These are phyloP conservation scores for Hericium coralloides DNA, from an alignment of 768 basidiomycete species.

Conservation along the genomic window DNA sequence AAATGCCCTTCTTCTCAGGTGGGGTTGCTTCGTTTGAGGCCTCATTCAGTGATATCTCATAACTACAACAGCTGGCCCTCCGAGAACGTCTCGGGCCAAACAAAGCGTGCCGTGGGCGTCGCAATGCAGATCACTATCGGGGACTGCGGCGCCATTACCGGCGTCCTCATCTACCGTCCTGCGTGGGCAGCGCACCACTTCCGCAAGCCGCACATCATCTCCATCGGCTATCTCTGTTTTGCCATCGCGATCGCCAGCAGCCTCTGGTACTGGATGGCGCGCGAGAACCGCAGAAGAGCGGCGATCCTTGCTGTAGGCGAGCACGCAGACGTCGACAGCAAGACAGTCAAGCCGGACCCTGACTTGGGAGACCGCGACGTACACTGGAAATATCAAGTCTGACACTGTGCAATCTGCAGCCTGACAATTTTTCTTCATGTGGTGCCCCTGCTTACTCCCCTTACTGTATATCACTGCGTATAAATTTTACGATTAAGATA, in stretches of 20 bases:
- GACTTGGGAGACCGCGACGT: slow-evolving; percentile 22
- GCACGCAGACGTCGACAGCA: slow-evolving; percentile 10
- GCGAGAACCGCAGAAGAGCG: slow-evolving; percentile 41
- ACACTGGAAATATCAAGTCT: slow-evolving; percentile 11
- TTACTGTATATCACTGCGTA: no score
- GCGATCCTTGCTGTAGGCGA: slow-evolving; percentile 10
- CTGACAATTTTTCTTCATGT: no score
- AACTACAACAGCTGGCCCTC: slow-evolving; percentile 37
- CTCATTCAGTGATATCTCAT: neutral
- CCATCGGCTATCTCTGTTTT: slow-evolving; percentile 51
- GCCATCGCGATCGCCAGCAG: slow-evolving; percentile 33
- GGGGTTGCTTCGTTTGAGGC: neutral
- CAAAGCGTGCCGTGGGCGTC: slow-evolving; percentile 52
- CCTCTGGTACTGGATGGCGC: slow-evolving; percentile 39
- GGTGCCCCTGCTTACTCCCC: no score
- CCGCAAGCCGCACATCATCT: slow-evolving; percentile 47
- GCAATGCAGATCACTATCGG: slow-evolving; percentile 60
- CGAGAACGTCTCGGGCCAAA: slow-evolving; percentile 63
- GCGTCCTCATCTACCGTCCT: slow-evolving; percentile 49
- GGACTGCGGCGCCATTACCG: slow-evolving; percentile 50
- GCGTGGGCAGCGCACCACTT: slow-evolving; percentile 36
- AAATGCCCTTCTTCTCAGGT: slow-evolving; percentile 49
- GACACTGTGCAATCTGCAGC: neutral
- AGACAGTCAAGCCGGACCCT: slow-evolving; percentile 9
- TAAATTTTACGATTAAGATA: no score